Conservation (phyloP, 495 filamentous ascomycete species). For the Amphirosellinia nigrospora region DNA sequence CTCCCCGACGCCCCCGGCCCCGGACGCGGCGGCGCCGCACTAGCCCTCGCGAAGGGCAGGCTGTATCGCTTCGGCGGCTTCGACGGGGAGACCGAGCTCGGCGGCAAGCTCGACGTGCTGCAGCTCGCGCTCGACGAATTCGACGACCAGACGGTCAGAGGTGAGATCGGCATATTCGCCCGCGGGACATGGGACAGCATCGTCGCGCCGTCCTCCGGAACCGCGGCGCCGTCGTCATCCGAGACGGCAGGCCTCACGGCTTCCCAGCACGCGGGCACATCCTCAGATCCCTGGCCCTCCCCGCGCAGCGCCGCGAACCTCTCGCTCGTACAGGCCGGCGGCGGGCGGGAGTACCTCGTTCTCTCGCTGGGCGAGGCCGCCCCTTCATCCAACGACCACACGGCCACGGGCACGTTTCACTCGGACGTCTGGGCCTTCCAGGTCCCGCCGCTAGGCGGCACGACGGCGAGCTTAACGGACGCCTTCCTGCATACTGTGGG, state of each 20-base stretch:
- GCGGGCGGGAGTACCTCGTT: slow-evolving; percentile 64
- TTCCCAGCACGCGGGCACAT: slow-evolving; percentile 1
- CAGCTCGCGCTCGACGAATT: slow-evolving; percentile 54
- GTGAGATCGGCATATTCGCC: slow-evolving; percentile 45
- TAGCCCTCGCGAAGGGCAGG: slow-evolving; percentile 61
- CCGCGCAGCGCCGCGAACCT: slow-evolving; percentile 52
- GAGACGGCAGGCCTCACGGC: slow-evolving; percentile 34
- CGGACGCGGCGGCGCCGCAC: slow-evolving; percentile 65
- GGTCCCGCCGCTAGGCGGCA: slow-evolving; percentile 57
- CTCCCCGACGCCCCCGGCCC: slow-evolving; percentile 66
- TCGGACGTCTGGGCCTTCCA: slow-evolving; percentile 79
- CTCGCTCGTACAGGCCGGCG: slow-evolving; percentile 54
- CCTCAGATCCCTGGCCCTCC: slow-evolving; percentile 48
- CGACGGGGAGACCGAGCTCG: slow-evolving; percentile 65
- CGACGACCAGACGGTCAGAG: slow-evolving; percentile 53
- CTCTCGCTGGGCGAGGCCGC: slow-evolving; percentile 72
- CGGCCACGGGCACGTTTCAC: slow-evolving; percentile 71
- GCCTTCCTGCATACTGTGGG: slow-evolving; percentile 60
- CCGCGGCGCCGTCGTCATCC: slow-evolving; percentile 27
- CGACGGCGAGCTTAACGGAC: slow-evolving; percentile 59
- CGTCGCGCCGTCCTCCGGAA: slow-evolving; percentile 28
- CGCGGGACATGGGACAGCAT: slow-evolving; percentile 50
- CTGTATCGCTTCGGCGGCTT: slow-evolving; percentile 79
- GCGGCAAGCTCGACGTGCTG: slow-evolving; percentile 67
- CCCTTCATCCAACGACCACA: slow-evolving; percentile 65